Evolutionary conservation across 805 yeast genomes (phyloP).

Genomic region (Suhomyces pyralidae): DNA sequence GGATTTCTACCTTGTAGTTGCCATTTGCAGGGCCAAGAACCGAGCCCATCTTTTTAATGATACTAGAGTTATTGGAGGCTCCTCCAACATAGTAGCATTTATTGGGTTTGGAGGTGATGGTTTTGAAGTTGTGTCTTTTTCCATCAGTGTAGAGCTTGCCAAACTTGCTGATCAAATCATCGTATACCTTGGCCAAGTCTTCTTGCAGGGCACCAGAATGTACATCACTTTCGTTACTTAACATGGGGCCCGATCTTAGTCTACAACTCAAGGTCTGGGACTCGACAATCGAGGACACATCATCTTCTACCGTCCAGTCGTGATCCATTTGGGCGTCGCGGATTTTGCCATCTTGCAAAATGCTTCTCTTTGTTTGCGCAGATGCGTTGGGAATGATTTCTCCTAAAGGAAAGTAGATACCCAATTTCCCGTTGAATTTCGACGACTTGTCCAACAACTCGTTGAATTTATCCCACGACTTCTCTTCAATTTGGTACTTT

Average conservation of each 20-base stretch:
- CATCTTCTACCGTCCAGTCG: slow-evolving; percentile 52
- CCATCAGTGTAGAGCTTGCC: slow-evolving; percentile 52
- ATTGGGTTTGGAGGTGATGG: slow-evolving; percentile 56
- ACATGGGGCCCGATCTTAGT: slow-evolving; percentile 73
- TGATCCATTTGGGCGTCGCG: slow-evolving; percentile 17
- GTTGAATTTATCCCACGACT: slow-evolving; percentile 63
- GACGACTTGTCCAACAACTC: slow-evolving; percentile 42
- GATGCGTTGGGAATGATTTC: slow-evolving; percentile 84
- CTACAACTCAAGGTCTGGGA: slow-evolving; percentile 86
- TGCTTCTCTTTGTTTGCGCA: slow-evolving; percentile 58
- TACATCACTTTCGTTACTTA: slow-evolving; percentile 32
- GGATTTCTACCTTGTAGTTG: slow-evolving; percentile 66
- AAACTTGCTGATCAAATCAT: slow-evolving; percentile 27
- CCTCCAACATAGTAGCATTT: slow-evolving; percentile 86
- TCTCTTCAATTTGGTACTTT: slow-evolving; percentile 30
- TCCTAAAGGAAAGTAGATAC: slow-evolving; percentile 84
- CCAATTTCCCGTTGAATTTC: slow-evolving; percentile 49
- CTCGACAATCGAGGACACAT: slow-evolving; percentile 76
- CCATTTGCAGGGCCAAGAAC: slow-evolving; percentile 68
- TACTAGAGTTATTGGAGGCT: slow-evolving; percentile 67
- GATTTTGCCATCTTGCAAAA: slow-evolving; percentile 30
- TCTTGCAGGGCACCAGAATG: not conserved
- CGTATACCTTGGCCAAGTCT: slow-evolving; percentile 17
- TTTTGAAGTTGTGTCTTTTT: slow-evolving; percentile 39
- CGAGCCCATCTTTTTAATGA: slow-evolving; percentile 65